Evolutionary conservation across 2,329 filamentous ascomycete genomes (phyloP).

Genomic region (Beauveria medogensis): DNA sequence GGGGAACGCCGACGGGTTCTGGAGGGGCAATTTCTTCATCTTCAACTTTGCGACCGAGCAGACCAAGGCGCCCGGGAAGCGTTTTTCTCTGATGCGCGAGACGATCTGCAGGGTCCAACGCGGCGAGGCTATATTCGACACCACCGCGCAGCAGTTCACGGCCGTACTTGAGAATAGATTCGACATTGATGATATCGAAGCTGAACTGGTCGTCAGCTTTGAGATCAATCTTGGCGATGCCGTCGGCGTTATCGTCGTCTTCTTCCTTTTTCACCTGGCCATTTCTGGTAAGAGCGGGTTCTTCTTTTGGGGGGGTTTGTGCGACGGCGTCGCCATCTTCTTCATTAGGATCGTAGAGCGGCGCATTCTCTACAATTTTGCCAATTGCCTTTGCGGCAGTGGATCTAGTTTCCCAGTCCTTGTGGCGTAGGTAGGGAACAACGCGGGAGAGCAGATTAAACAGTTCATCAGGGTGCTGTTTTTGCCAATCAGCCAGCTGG

Average conservation of each 20-base stretch:
- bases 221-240: conserved; percentile 20
- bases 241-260: conserved; percentile 32
- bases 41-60: conserved; percentile 76
- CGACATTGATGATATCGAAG: conserved; percentile 68
- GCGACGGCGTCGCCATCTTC: conserved; percentile 59
- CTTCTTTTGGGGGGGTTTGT: conserved; percentile 35
- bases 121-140: conserved; percentile 76
- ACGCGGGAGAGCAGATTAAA: conserved; percentile 92
- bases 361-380: conserved; percentile 84
- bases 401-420: conserved; percentile 93
- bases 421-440: conserved; percentile 89
- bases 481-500: conserved; percentile 95
- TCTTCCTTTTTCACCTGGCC: conserved; percentile 50
- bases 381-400: conserved; percentile 91
- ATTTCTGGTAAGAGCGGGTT: conserved; percentile 27
- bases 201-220: conserved; percentile 56
- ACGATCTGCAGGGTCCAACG: conserved; percentile 72
- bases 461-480: conserved; percentile 92
- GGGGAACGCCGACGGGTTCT: conserved; percentile 34
- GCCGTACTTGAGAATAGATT: conserved; percentile 72
- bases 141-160: conserved; percentile 78
- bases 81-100: conserved; percentile 87
- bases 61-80: conserved; percentile 69
- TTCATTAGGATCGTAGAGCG: conserved; percentile 79
- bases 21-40: conserved; percentile 64